Evolutionary conservation across 2,329 filamentous ascomycete species (phyloP).

Genomic region (Monosporascus sp.): DNA sequence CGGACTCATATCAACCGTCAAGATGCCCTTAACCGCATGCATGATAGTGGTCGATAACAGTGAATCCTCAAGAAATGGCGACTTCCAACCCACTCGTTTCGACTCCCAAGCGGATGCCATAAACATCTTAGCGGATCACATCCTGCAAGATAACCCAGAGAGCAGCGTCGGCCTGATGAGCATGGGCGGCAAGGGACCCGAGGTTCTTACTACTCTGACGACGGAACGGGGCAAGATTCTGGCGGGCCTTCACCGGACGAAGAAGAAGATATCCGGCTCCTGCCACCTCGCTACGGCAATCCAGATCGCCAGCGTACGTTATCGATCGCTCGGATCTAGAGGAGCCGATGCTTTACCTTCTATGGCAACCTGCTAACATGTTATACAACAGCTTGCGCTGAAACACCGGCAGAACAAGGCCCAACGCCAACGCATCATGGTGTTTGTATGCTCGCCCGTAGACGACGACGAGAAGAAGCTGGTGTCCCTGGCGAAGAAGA

Average conservation of each 20-base stretch:
- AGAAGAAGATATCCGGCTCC: constrained; percentile 83
- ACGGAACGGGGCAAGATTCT: constrained; percentile 95
- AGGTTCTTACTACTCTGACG: constrained; percentile 93
- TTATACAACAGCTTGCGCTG: constrained; percentile 68
- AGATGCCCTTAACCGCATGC: constrained; percentile 97
- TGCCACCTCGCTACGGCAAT: constrained; percentile 89
- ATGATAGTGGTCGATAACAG: constrained; percentile 99
- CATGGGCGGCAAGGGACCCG: constrained; percentile 96
- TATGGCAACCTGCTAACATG: too few relatives aligned
- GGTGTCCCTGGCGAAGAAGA: constrained; percentile 87
- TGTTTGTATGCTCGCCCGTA: constrained; percentile 92
- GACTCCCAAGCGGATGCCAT: constrained; percentile 95
- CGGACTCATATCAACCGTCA: constrained; percentile 39
- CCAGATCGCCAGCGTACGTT: constrained; percentile 86
- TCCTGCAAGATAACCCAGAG: constrained; percentile 92
- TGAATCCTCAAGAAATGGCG: constrained; percentile 96
- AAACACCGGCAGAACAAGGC: constrained; percentile 98
- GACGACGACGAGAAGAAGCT: constrained; percentile 85
- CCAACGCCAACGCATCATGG: constrained; percentile 93
- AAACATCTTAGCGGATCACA: constrained; percentile 90
- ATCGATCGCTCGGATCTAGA: background rate
- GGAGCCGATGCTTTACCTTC: background rate
- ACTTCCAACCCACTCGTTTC: constrained; percentile 86
- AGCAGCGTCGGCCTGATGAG: constrained; percentile 97
- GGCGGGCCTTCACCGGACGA: constrained; percentile 83